Evolutionary conservation across 345 rosid genomes (phyloP), one percentile per base, ranked within the genome.

Genomic region (Bruguiera sexangula): DNA sequence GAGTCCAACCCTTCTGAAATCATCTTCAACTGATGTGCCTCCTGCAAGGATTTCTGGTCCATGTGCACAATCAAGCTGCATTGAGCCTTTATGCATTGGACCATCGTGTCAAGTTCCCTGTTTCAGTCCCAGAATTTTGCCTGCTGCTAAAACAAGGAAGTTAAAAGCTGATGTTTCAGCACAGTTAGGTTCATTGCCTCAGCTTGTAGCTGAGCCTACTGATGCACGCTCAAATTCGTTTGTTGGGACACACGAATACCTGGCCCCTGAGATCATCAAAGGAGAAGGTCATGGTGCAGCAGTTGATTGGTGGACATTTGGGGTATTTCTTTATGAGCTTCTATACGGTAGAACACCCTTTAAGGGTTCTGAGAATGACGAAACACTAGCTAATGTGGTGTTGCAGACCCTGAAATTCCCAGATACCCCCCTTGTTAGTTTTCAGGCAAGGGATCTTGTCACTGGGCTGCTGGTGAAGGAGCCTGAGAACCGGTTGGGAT

Each of bases 281-380:
- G 98, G 98, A 57, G 90, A 89, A 75, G 97, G 96, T 61, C 98
- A 93, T 51, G 98, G 98, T 62, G 96, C 97, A 36, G 97, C 97
- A 37, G 97, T 91, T 27, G 98, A 93, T 81, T 93, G 98, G 98
- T 93, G 98, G 98, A 93, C 96, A 6, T 88, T 89, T 6, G 98
- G 97, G 7, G 69, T 93, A 52, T 86, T 93, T 70, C 94, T 93
- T 55, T 90, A 83, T 29, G 98, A 90, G 85, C 96, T 93, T 63
- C 77, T 93, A 30, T 90, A 89, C 4, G 97, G 97, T 31, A 86
- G 69, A 80, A 90, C 98, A 2, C 97, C 98, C 10, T 93, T 87
- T 64, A 93, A 86, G 79, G 98, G 98, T 27, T 71, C 82, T 1
- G 86, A 81, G 30, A 93, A 93, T 31, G 97, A 91, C 52, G 97